Evolutionary conservation across 768 basidiomycete species (phyloP).

Genomic region (Boletus rufocinnamomeus): DNA sequence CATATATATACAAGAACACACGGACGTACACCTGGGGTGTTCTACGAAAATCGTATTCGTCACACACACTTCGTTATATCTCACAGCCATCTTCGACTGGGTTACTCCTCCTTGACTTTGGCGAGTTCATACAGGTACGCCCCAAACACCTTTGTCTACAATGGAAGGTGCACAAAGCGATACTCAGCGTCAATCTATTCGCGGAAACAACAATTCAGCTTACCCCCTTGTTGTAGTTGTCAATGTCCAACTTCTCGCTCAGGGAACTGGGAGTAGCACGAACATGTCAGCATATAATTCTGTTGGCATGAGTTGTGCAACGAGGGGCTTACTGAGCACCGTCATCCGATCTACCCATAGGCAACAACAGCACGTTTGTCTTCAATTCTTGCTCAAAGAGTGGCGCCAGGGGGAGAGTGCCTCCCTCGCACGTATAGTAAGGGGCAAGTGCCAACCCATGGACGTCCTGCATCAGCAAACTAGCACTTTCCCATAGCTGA

Average conservation of each 20-base stretch:
- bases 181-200: background rate
- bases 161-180: too few species aligned
- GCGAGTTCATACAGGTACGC: slow-evolving; percentile 19
- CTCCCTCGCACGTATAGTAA: slow-evolving; percentile 81
- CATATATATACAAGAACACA: background rate
- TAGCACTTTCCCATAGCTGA: too few species aligned
- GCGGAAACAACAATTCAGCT: slow-evolving; percentile 27
- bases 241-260: slow-evolving; percentile 90
- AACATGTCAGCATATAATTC: background rate
- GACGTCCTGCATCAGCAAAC: background rate
- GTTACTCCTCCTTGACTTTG: background rate
- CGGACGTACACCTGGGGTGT: background rate
- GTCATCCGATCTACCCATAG: slow-evolving; percentile 90
- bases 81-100: background rate
- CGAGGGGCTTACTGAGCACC: slow-evolving; percentile 69
- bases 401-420: slow-evolving; percentile 85
- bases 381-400: slow-evolving; percentile 82
- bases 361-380: slow-evolving; percentile 80
- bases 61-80: background rate
- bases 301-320: too few species aligned
- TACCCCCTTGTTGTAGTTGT: slow-evolving; percentile 82
- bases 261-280: slow-evolving; percentile 54
- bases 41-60: background rate
- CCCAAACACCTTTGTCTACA: slow-evolving; percentile 20
- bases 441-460: slow-evolving; percentile 49